Base-by-base conservation (phyloP, 352 stramenopile genomes). In the Globisporangium perplexum region DNA sequence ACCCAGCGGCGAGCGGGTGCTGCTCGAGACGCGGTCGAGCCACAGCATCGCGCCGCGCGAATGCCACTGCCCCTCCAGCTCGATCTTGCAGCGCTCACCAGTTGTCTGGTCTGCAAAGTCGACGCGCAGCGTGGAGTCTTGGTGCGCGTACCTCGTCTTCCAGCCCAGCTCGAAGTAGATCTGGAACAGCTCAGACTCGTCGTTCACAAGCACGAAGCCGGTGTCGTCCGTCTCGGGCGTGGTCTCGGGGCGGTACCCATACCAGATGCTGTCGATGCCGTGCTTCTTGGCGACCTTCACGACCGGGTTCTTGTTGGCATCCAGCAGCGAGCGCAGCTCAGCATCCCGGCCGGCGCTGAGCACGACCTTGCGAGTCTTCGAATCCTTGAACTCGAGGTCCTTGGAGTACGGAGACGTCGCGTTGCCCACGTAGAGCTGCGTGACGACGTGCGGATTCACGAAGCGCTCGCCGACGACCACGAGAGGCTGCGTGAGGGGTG, bases 41-140 rank as follows among this genome's bases (percentile, higher is more conserved):
- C 50, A 50, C 3, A 55, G 36, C 36, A 57, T 17, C 3, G 28
- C 28, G 14, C 6, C 43, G 28, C 30, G 39, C 3, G 20, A 12
- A 14, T 15, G 39, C 41, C 39, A 57, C 26, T 49, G 38, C 2
- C 50, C 50, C 20, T 57, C 28, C 1, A 48, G 20, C 24, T 10
- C 22, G 14, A 57, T 39, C 24, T 31, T 47, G 28, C 50, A 57
- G 18, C 39, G 50, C 38, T 49, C 30, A 15, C 38, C 26, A 3
- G 50, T 57, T 3, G 50, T 43, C 14, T 31, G 12, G 11, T 57
- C 50, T 5, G 41, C 50, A 18, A 57, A 57, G 50, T 57, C 50
- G 20, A 50, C 50, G 12, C 50, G 39, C 22, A 57, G 17, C 4
- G 28, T 15, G 12, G 28, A 43, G 18, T 56, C 50, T 12, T 42